phyloP scores from a whole-genome alignment of 2,329 filamentous ascomycete genomes.

The Coniochaeta sp. region DNA sequence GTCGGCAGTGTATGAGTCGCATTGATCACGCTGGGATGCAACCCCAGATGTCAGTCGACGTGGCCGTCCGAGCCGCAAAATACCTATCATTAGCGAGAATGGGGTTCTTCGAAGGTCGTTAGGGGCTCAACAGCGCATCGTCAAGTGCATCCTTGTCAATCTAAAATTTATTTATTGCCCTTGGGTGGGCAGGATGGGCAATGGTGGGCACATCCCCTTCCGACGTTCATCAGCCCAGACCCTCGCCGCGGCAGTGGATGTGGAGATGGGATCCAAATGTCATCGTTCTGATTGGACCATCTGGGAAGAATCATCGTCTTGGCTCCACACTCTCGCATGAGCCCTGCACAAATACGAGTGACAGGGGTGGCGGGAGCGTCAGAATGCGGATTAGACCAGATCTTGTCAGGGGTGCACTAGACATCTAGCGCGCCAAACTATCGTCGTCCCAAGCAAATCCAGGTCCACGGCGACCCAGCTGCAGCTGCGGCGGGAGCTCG shows the following conservation, averaged over 20 bases:
- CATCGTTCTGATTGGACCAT: background rate
- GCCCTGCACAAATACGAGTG: conserved; percentile 5
- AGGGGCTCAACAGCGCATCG: background rate
- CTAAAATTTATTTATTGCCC: background rate
- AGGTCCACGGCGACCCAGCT: background rate
- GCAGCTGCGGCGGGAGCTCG: background rate
- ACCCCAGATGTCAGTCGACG: background rate
- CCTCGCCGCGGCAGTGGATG: background rate
- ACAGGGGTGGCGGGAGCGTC: conserved; percentile 1
- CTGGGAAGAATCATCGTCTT: background rate
- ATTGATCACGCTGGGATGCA: background rate
- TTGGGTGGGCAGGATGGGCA: too few relatives aligned
- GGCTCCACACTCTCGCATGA: conserved; percentile 1
- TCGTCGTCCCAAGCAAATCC: background rate
- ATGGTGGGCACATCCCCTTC: background rate
- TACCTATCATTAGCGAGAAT: background rate
- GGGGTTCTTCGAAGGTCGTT: background rate
- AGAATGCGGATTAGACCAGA: background rate
- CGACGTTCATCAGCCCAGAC: background rate
- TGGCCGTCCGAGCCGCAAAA: background rate
- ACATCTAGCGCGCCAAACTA: background rate
- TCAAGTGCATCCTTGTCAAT: background rate
- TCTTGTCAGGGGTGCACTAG: background rate
- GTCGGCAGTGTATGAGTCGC: background rate
- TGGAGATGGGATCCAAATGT: background rate